Conservation (phyloP, 768 basidiomycete species). For the Termitomyces bulborhizus region DNA sequence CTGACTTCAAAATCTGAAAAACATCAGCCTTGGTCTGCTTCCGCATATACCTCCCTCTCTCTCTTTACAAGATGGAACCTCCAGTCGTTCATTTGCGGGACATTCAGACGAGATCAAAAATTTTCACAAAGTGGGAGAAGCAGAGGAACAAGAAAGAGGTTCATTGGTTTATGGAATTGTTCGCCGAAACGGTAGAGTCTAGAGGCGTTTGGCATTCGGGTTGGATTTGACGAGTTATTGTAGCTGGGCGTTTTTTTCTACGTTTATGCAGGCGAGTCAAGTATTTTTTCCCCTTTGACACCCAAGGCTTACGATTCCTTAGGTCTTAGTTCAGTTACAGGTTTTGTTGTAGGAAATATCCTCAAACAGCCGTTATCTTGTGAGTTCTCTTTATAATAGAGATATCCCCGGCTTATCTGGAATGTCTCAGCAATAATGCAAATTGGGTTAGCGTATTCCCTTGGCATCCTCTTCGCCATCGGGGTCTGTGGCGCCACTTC, state of each 20-base stretch:
- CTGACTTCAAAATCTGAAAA: constrained; percentile 1
- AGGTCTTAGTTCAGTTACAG: constrained; percentile 54
- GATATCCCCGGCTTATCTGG: background rate
- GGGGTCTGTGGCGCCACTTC: constrained; percentile 45
- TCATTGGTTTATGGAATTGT: constrained; percentile 50
- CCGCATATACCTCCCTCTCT: background rate
- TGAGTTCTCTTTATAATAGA: constrained; percentile 21
- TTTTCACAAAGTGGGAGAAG: constrained; percentile 46
- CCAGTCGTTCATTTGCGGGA: constrained; percentile 35
- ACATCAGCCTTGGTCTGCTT: background rate
- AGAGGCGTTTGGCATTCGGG: background rate
- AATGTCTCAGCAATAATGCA: constrained; percentile 40
- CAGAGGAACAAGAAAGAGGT: constrained; percentile 31
- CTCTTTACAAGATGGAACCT: constrained; percentile 10
- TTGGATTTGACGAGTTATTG: constrained; percentile 2
- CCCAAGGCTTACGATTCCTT: background rate
- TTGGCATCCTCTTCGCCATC: constrained; percentile 56
- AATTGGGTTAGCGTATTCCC: constrained; percentile 50
- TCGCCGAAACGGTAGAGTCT: constrained; percentile 51
- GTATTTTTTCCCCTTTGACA: too few relatives aligned
- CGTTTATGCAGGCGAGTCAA: constrained; percentile 38
- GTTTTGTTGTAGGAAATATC: constrained; percentile 41
- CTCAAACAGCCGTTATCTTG: constrained; percentile 38
- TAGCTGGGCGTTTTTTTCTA: constrained; percentile 60
- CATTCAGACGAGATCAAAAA: constrained; percentile 26